Percentiles rank a stretch among this genome's conserved stretches.
Conservation (phyloP, 1,284 basidiomycete species). For the Limonomyces culmigenus region DNA sequence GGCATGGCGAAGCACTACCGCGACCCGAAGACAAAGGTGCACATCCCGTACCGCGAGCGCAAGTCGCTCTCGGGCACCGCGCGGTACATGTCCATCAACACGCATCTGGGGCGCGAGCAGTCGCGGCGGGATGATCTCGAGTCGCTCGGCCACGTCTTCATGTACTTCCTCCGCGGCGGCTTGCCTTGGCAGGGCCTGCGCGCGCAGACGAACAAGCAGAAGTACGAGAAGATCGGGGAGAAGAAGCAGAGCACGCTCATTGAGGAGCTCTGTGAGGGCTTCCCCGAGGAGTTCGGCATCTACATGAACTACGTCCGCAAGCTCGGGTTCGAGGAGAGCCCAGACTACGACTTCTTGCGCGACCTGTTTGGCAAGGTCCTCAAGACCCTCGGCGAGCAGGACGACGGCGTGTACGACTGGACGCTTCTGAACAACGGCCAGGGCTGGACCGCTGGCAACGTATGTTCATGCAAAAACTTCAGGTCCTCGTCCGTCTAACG, state of each 20-base stretch:
- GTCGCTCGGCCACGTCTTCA: slow-evolving; percentile 92
- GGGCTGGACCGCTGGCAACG: slow-evolving; percentile 74
- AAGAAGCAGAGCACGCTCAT: slow-evolving; percentile 95
- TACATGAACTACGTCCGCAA: slow-evolving; percentile 97
- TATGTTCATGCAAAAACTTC: no score
- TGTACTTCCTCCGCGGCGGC: slow-evolving; percentile 91
- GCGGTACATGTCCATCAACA: slow-evolving; percentile 98
- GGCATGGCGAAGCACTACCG: slow-evolving; percentile 98
- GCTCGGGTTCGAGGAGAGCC: slow-evolving; percentile 88
- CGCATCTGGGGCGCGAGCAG: slow-evolving; percentile 84
- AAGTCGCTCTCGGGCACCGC: slow-evolving; percentile 96
- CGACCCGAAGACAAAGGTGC: slow-evolving; percentile 93
- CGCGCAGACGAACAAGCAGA: slow-evolving; percentile 95
- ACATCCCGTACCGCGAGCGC: slow-evolving; percentile 97
- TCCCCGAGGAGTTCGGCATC: slow-evolving; percentile 93
- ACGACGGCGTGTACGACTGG: slow-evolving; percentile 96
- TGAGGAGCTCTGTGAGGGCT: slow-evolving; percentile 87
- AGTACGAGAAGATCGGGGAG: slow-evolving; percentile 96
- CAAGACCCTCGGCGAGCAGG: slow-evolving; percentile 76
- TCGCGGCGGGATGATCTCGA: slow-evolving; percentile 89
- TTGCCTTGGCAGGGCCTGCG: slow-evolving; percentile 93
- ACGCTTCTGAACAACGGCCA: slow-evolving; percentile 84
- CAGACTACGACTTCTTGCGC: slow-evolving; percentile 94
- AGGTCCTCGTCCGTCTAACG: not conserved
- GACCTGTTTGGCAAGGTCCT: slow-evolving; percentile 90